A percentile compares a stretch with the other conserved stretches of the same genome.
Conservation (phyloP, 208 protist genomes). For the Acanthamoeba quina region DNA sequence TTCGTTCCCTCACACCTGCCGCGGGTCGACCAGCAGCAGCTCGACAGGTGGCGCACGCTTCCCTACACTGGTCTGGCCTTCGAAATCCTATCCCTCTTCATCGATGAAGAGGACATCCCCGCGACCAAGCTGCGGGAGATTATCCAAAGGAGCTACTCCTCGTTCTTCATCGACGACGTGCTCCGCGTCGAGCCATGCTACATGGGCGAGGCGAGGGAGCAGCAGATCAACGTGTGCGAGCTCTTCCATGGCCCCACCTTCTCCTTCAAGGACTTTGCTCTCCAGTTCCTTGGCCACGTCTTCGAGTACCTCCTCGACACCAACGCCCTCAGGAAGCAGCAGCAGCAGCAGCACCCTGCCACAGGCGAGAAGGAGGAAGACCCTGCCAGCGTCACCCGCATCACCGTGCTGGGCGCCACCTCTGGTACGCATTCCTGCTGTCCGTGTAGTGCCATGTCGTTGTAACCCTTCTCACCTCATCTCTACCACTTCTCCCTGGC, state of each 20-base stretch:
- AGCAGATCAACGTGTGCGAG: constrained; percentile 79
- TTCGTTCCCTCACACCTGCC: constrained; percentile 80
- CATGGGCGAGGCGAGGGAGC: background rate
- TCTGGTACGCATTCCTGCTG: constrained; percentile 11
- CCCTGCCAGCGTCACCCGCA: constrained; percentile 21
- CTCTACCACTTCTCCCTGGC: background rate
- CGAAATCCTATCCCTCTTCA: constrained; percentile 64
- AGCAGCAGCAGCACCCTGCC: background rate
- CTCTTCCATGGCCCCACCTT: constrained; percentile 91
- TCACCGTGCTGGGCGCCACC: constrained; percentile 74
- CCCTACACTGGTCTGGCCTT: constrained; percentile 67
- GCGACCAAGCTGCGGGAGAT: constrained; percentile 72
- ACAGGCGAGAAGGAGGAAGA: constrained; percentile 24
- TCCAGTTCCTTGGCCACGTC: constrained; percentile 89
- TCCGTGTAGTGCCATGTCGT: background rate
- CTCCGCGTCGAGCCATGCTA: background rate
- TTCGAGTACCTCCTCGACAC: constrained; percentile 86
- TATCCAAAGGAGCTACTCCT: constrained; percentile 71
- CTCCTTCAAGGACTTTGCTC: constrained; percentile 92
- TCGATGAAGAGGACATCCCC: constrained; percentile 77
- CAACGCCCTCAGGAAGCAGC: constrained; percentile 1
- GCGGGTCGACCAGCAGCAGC: background rate
- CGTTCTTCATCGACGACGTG: constrained; percentile 36
- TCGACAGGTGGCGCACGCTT: constrained; percentile 72
- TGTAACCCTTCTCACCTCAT: background rate